Conservation (phyloP, 768 basidiomycete species). For the Hericium erinaceus region DNA sequence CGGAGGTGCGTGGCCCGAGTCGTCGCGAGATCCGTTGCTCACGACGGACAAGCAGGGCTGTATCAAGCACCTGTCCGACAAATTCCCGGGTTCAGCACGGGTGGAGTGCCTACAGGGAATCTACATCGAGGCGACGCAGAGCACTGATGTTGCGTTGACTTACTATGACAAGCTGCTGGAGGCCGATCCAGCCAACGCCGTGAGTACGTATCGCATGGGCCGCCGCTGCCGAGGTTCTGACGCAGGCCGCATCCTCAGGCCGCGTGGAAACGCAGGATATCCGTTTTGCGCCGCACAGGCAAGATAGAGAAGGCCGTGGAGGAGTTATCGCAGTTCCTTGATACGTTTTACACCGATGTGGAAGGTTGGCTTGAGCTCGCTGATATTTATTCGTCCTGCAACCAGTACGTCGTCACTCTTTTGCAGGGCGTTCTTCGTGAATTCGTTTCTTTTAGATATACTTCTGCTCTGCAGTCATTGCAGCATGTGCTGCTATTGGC, state of each 20-base stretch:
- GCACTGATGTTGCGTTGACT: slow-evolving; percentile 44
- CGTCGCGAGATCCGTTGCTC: background rate
- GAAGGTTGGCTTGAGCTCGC: slow-evolving; percentile 87
- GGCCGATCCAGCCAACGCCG: slow-evolving; percentile 60
- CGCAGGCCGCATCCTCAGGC: slow-evolving; percentile 29
- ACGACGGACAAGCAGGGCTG: slow-evolving; percentile 37
- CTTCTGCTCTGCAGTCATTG: slow-evolving; percentile 60
- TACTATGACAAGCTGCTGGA: slow-evolving; percentile 57
- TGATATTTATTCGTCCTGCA: slow-evolving; percentile 65
- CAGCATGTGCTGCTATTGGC: slow-evolving; percentile 76
- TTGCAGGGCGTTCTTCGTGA: background rate
- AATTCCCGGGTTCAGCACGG: slow-evolving; percentile 74
- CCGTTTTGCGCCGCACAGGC: slow-evolving; percentile 55
- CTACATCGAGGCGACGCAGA: slow-evolving; percentile 60
- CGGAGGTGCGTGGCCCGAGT: slow-evolving; percentile 48
- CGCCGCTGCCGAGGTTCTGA: background rate
- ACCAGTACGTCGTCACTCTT: slow-evolving; percentile 44
- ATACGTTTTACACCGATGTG: slow-evolving; percentile 82
- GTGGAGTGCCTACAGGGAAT: slow-evolving; percentile 73
- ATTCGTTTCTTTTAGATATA: slow-evolving; percentile 43
- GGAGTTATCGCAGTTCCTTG: slow-evolving; percentile 64
- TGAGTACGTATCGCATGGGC: slow-evolving; percentile 28
- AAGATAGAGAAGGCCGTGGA: slow-evolving; percentile 58
- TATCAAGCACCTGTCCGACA: slow-evolving; percentile 46
- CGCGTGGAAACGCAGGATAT: slow-evolving; percentile 74